Conservation (phyloP, 192 early-diverging fungal genomes). For the Coemansia asiatica region DNA sequence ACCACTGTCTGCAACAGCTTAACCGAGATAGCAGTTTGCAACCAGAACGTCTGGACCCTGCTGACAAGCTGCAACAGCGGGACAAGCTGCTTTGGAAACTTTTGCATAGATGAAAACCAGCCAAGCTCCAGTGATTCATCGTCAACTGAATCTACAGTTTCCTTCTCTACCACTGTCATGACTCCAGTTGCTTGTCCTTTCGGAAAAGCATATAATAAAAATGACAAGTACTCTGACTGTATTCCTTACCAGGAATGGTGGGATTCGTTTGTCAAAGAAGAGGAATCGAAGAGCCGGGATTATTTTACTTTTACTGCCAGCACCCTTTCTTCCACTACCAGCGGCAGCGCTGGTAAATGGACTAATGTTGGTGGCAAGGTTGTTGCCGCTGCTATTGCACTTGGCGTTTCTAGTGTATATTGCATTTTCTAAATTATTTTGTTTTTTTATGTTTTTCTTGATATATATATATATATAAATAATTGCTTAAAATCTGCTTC, state of each 20-base stretch:
- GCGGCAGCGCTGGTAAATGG: background rate
- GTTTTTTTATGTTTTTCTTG: no score
- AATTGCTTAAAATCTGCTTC: no score
- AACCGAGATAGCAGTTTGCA: background rate
- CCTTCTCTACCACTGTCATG: background rate
- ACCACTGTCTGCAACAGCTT: background rate
- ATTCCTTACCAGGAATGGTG: background rate
- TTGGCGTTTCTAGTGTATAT: background rate
- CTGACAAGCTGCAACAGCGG: background rate
- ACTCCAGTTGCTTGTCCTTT: background rate
- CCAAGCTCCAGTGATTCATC: background rate
- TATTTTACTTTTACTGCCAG: slow-evolving; percentile 2
- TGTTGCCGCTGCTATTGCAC: background rate
- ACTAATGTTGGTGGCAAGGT: background rate
- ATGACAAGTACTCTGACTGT: background rate
- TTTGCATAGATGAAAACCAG: background rate
- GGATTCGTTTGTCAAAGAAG: background rate
- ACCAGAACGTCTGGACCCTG: background rate
- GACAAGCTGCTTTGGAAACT: background rate
- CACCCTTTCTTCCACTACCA: background rate
- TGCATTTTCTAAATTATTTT: no score
- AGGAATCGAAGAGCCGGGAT: background rate
- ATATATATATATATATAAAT: no score
- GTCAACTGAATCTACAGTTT: no score
- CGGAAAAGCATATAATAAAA: background rate